Evolutionary conservation across 208 protist genomes (phyloP).

Genomic region (Vickermania spadyakhi): DNA sequence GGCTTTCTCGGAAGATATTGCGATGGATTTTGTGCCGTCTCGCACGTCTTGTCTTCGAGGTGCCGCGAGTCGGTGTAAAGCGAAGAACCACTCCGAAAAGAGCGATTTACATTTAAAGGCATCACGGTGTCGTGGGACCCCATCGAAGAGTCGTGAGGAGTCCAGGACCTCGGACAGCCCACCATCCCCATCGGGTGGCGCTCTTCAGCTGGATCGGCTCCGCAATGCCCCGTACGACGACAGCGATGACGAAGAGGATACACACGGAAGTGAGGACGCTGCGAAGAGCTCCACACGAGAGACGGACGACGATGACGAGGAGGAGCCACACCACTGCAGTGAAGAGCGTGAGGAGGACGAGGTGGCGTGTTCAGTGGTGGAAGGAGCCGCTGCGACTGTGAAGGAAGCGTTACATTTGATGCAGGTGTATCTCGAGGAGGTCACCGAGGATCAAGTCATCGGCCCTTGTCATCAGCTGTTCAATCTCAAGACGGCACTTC

Average conservation of each 20-base stretch:
- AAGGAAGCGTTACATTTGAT: slow-evolving; percentile 25
- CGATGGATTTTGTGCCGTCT: no score
- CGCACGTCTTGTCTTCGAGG: no score
- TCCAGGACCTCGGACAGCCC: no score
- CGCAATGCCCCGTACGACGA: no score
- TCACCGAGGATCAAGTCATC: slow-evolving; percentile 59
- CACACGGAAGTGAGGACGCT: not conserved
- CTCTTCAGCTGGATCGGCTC: no score
- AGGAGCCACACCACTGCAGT: not conserved
- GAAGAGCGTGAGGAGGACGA: not conserved
- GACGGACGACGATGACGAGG: not conserved
- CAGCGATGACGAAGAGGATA: no score
- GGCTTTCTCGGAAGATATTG: not conserved
- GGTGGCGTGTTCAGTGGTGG: not conserved
- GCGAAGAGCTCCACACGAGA: not conserved
- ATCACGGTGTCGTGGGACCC: no score
- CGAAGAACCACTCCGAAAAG: no score
- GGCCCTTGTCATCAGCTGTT: slow-evolving; percentile 4
- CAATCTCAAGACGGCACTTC: not conserved
- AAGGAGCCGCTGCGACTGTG: not conserved
- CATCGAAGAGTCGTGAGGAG: no score
- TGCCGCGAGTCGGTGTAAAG: no score
- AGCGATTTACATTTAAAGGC: no score
- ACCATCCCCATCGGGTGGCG: no score
- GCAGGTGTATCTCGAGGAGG: slow-evolving; percentile 51